Conservation (phyloP, 345 rosid genomes). For the Toxicodendron radicans region DNA sequence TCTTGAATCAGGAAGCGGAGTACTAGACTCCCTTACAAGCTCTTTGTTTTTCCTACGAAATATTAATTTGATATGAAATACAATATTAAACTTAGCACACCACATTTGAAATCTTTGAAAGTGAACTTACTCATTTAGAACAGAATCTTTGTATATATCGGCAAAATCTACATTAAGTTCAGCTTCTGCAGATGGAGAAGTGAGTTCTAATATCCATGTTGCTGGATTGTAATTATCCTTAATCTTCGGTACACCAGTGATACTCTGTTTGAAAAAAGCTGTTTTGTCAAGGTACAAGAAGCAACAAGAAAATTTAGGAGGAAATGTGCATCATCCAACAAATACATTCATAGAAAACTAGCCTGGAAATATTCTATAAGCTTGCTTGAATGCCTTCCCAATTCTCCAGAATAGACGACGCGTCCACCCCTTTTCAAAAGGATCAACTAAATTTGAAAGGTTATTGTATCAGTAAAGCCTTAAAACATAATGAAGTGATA, state of each 20-base stretch:
- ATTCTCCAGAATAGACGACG: slow-evolving; percentile 62
- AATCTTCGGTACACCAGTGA: slow-evolving; percentile 60
- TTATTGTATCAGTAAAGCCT: too few relatives aligned
- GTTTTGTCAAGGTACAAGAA: background rate
- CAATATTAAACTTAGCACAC: slow-evolving; percentile 1
- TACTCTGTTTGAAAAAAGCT: slow-evolving; percentile 34
- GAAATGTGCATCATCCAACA: background rate
- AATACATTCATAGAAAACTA: slow-evolving; percentile 2
- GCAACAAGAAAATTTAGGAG: background rate
- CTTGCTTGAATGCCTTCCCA: slow-evolving; percentile 58
- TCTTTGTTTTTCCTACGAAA: slow-evolving; percentile 46
- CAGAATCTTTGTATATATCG: slow-evolving; percentile 46
- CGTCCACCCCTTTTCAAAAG: slow-evolving; percentile 73
- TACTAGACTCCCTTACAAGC: slow-evolving; percentile 45
- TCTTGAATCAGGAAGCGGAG: slow-evolving; percentile 44
- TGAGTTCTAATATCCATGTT: slow-evolving; percentile 79
- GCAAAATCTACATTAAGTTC: slow-evolving; percentile 67
- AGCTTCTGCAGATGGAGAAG: slow-evolving; percentile 57
- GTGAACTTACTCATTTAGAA: slow-evolving; percentile 51
- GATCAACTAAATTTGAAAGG: slow-evolving; percentile 46
- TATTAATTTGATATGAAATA: too few relatives aligned
- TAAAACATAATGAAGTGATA: too few relatives aligned
- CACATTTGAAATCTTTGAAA: background rate
- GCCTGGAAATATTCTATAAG: slow-evolving; percentile 78
- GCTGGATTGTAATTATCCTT: slow-evolving; percentile 73